phyloP scores from a whole-genome alignment of 768 basidiomycete genomes.

The Mycena epipterygia region DNA sequence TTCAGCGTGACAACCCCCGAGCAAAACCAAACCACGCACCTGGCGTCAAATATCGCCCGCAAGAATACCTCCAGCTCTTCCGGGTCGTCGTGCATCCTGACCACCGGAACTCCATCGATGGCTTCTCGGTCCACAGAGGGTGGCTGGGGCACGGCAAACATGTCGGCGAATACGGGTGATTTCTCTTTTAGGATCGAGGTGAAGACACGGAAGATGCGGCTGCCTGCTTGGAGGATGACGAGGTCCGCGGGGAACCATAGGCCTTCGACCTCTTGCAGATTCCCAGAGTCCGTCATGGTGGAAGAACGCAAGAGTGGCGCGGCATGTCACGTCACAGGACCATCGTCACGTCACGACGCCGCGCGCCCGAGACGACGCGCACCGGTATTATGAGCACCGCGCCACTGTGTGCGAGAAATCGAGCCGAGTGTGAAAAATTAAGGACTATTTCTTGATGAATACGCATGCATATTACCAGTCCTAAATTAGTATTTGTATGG shows the following conservation, averaged over 20 bases:
- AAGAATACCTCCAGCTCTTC: conserved; percentile 13
- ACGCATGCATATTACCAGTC: too few relatives aligned
- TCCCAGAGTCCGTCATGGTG: not conserved
- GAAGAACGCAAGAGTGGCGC: too few relatives aligned
- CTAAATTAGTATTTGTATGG: too few relatives aligned
- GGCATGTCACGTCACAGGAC: too few relatives aligned
- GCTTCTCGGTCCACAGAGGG: not conserved
- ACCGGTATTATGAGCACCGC: too few relatives aligned
- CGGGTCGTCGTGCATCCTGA: conserved; percentile 17
- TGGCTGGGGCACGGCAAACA: conserved; percentile 21
- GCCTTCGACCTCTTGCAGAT: conserved; percentile 11
- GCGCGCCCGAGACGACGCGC: too few relatives aligned
- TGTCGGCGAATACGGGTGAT: conserved; percentile 24
- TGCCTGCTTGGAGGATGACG: conserved; percentile 5
- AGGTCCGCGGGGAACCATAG: conserved; percentile 16
- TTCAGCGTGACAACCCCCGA: too few relatives aligned
- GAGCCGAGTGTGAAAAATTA: too few relatives aligned
- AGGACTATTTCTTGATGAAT: too few relatives aligned
- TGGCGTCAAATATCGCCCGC: conserved; percentile 20
- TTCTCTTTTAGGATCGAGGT: too few relatives aligned
- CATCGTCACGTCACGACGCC: too few relatives aligned
- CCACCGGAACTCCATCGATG: conserved; percentile 11
- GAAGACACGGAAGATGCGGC: conserved; percentile 16
- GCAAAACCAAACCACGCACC: not conserved
- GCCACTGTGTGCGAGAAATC: too few relatives aligned